Evolutionary conservation across 2,329 filamentous ascomycete genomes (phyloP).

Genomic region (Ophiostoma quercus): DNA sequence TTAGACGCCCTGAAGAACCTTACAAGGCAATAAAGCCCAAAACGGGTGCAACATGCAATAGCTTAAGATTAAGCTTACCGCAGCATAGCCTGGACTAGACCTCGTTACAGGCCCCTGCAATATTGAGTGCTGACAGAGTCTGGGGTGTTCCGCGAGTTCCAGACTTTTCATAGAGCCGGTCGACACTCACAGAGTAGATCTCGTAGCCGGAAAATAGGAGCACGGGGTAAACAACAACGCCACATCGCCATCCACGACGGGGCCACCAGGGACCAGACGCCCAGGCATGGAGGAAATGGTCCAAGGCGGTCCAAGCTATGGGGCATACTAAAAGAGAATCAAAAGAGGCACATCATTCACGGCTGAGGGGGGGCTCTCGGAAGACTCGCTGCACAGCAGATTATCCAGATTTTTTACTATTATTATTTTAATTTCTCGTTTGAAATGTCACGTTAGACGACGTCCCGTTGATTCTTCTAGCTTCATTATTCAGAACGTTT

Average conservation of each 20-base stretch:
- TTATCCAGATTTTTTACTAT: not conserved
- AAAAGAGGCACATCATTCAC: constrained; percentile 5
- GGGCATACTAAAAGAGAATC: not conserved
- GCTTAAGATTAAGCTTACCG: not conserved
- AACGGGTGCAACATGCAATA: not conserved
- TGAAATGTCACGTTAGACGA: not conserved
- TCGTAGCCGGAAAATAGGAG: not conserved
- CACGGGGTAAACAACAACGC: not conserved
- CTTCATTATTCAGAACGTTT: not conserved
- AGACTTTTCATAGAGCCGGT: no score
- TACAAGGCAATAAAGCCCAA: constrained; percentile 8
- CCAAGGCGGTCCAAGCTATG: not conserved
- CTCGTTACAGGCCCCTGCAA: no score
- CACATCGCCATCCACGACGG: not conserved
- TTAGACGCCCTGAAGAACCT: not conserved
- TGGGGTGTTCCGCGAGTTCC: no score
- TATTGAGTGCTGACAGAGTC: no score
- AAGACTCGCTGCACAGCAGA: not conserved
- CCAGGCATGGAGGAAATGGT: not conserved
- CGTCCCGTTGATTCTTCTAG: not conserved
- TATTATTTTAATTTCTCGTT: not conserved
- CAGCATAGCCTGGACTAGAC: not conserved
- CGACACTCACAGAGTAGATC: no score
- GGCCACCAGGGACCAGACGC: not conserved
- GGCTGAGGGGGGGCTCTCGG: not conserved